Evolutionary conservation across 768 basidiomycete genomes (phyloP).

Genomic region (Brasilioporus rufonigricans): DNA sequence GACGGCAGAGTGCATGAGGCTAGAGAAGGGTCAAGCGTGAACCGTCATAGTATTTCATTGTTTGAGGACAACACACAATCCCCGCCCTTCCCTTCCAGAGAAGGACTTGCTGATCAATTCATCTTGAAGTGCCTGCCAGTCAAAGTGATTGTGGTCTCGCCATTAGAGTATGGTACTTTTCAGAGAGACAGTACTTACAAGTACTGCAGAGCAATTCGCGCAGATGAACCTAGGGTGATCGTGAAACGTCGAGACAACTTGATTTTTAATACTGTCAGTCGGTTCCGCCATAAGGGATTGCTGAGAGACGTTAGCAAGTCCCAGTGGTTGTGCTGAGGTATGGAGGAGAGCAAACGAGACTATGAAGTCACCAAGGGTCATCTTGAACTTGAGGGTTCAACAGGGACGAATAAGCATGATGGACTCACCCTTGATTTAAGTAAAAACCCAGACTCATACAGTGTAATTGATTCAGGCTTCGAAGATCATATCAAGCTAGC

Average conservation of each 20-base stretch:
- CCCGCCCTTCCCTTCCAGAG: conserved; percentile 78
- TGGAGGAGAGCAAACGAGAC: conserved; percentile 14
- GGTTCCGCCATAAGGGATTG: conserved; percentile 19
- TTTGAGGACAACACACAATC: conserved; percentile 54
- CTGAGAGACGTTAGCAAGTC: neutral
- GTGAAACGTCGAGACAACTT: conserved; percentile 59
- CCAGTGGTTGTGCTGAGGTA: neutral
- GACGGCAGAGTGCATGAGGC: conserved; percentile 73
- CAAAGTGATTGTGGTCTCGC: neutral
- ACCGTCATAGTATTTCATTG: neutral
- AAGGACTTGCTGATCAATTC: conserved; percentile 85
- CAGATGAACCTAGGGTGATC: conserved; percentile 72
- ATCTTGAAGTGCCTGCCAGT: conserved; percentile 68
- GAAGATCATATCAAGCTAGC: neutral
- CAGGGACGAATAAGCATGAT: neutral
- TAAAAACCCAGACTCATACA: neutral
- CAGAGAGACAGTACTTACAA: conserved; percentile 46
- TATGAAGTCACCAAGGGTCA: conserved; percentile 23
- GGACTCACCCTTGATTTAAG: conserved; percentile 11
- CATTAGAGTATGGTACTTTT: neutral
- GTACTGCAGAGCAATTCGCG: conserved; percentile 63
- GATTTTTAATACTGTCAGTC: conserved; percentile 46
- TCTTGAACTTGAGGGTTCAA: conserved; percentile 4
- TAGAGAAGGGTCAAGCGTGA: conserved; percentile 25
- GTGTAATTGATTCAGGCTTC: neutral